Evolutionary conservation across 345 rosid species (phyloP).

Genomic region (Melaleuca quinquenervia): DNA sequence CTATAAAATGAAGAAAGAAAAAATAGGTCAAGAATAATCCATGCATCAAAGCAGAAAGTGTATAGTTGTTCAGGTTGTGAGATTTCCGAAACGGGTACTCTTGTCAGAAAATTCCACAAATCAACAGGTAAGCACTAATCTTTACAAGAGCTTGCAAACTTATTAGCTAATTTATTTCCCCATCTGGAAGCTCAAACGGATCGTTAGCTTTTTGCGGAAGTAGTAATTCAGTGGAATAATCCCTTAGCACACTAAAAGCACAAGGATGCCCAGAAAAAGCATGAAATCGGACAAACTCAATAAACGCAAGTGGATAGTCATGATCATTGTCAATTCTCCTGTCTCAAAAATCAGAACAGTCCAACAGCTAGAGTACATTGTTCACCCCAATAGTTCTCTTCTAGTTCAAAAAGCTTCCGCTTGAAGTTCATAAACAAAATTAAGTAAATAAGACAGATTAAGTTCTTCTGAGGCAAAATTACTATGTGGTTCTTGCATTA

Average conservation of each 20-base stretch:
- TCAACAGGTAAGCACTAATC: background rate
- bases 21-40: background rate
- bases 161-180: background rate
- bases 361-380: background rate
- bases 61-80: background rate
- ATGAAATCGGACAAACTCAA: background rate
- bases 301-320: background rate
- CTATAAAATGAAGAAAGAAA: slow-evolving; percentile 21
- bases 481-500: background rate
- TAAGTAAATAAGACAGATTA: background rate
- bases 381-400: background rate
- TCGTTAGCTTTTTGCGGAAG: background rate
- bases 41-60: background rate
- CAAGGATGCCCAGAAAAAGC: background rate
- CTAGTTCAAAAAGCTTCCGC: background rate
- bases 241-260: background rate
- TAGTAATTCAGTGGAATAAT: too few relatives aligned
- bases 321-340: background rate
- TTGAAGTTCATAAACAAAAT: background rate
- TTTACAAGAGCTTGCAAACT: background rate
- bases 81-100: background rate
- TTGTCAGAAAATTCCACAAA: background rate
- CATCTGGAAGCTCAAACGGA: background rate
- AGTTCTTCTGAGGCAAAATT: background rate
- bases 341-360: background rate